A percentile compares a stretch with the other conserved stretches of the same genome.
phyloP scores from a whole-genome alignment of 805 yeast genomes.

The Candida insectalens region DNA sequence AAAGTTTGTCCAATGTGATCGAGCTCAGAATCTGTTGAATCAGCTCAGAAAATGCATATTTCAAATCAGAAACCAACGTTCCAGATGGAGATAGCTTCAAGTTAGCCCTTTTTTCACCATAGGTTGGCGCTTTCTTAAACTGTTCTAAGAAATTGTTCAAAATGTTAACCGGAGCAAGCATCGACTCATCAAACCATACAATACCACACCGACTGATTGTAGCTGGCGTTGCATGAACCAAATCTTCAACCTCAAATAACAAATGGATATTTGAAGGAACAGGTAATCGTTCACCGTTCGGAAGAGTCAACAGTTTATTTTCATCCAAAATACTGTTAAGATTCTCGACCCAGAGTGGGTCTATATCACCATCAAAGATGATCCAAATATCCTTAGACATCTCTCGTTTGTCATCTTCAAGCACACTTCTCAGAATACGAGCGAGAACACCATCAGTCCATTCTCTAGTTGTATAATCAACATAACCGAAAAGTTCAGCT shows the following conservation, averaged over 20 bases:
- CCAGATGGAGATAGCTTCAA: conserved; percentile 1
- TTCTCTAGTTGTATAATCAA: conserved; percentile 74
- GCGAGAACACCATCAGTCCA: conserved; percentile 90
- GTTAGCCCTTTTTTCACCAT: conserved; percentile 8
- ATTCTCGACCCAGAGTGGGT: conserved; percentile 90
- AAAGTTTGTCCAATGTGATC: conserved; percentile 11
- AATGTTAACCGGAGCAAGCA: conserved; percentile 6
- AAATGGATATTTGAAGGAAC: conserved; percentile 56
- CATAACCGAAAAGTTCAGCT: conserved; percentile 52
- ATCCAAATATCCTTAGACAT: conserved; percentile 53
- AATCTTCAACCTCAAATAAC: conserved; percentile 65
- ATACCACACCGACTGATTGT: conserved; percentile 91
- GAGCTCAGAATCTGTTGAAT: conserved; percentile 7
- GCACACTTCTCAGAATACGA: conserved; percentile 46
- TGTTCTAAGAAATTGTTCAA: conserved; percentile 7
- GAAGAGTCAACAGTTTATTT: conserved; percentile 68
- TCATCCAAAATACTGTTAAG: conserved; percentile 89
- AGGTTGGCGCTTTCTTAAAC: conserved; percentile 6
- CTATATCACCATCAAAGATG: conserved; percentile 86
- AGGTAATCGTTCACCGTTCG: conserved; percentile 78
- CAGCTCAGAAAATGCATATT: conserved; percentile 1
- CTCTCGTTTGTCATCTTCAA: conserved; percentile 52
- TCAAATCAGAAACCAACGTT: conserved; percentile 4
- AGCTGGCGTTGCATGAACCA: conserved; percentile 74
- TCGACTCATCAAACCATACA: conserved; percentile 50